Evolutionary conservation across 2,329 filamentous ascomycete genomes (phyloP).

Genomic region (Aspergillus sp.): DNA sequence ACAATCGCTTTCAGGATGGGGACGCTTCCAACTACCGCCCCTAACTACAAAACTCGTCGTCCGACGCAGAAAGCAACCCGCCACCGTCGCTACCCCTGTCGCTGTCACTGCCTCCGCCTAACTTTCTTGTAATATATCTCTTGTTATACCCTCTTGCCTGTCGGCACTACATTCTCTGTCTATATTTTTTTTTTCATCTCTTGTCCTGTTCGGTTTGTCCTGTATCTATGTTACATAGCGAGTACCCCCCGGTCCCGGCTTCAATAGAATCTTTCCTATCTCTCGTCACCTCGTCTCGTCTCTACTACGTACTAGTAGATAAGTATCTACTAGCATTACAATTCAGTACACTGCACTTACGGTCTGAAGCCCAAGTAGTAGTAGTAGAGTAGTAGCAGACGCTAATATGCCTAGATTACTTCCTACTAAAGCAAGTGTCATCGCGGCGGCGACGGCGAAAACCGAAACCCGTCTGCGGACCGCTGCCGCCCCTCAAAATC

Average conservation of each 20-base stretch:
- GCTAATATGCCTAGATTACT: too few species aligned
- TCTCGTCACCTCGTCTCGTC: background rate
- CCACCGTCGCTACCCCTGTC: background rate
- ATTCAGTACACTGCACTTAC: too few species aligned
- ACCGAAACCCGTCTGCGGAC: slow-evolving; percentile 2
- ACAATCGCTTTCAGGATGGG: slow-evolving; percentile 14
- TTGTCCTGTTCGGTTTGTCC: background rate
- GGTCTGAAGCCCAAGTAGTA: too few species aligned
- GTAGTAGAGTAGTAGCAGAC: too few species aligned
- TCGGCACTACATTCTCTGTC: slow-evolving; percentile 1
- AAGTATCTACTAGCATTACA: too few species aligned
- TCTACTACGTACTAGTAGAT: too few species aligned
- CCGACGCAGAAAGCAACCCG: slow-evolving; percentile 13
- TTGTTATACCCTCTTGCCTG: background rate
- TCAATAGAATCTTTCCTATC: background rate
- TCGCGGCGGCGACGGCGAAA: background rate
- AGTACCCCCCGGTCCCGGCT: background rate
- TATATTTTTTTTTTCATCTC: background rate
- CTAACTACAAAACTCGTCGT: slow-evolving; percentile 17
- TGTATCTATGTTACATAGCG: background rate
- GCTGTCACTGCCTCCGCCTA: background rate
- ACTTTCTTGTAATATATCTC: background rate
- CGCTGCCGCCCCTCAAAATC: background rate
- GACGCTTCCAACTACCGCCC: slow-evolving; percentile 22
- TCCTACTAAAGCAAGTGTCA: background rate